These are phyloP conservation scores for Phytophthora pistaciae DNA, from an alignment of 352 stramenopile species.

Conservation along the genomic window DNA sequence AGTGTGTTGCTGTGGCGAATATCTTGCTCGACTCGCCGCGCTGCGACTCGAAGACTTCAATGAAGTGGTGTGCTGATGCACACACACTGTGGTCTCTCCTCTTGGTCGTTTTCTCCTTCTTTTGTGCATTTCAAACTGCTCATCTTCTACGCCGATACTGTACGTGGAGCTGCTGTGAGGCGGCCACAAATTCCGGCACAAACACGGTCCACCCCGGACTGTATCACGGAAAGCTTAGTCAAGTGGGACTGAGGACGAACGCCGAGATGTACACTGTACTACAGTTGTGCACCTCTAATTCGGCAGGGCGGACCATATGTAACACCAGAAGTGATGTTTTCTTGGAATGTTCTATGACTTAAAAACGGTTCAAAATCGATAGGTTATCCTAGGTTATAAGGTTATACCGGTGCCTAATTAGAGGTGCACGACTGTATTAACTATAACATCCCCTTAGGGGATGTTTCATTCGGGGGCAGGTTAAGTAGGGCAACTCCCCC, in stretches of 20 bases:
- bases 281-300: no score
- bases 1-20: not conserved
- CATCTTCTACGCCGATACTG: constrained; percentile 34
- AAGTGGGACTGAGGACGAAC: not conserved
- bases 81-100: not conserved
- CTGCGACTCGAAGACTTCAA: not conserved
- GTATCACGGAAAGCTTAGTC: constrained; percentile 25
- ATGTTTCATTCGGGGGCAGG: no score
- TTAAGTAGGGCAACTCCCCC: no score
- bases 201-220: constrained; percentile 33
- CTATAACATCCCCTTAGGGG: no score
- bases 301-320: no score
- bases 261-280: not conserved
- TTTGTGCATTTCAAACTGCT: constrained; percentile 9
- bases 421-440: no score
- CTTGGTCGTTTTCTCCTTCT: not conserved
- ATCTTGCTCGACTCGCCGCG: not conserved
- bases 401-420: no score
- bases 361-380: no score
- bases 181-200: constrained; percentile 35
- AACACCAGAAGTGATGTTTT: no score
- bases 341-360: no score
- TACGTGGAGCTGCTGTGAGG: constrained; percentile 24
- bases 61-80: constrained; percentile 11
- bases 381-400: no score